A percentile compares a stretch with the other conserved stretches of the same genome.
phyloP scores from a whole-genome alignment of 164 flowering plant genomes.

The Tinospora cordifolia region DNA sequence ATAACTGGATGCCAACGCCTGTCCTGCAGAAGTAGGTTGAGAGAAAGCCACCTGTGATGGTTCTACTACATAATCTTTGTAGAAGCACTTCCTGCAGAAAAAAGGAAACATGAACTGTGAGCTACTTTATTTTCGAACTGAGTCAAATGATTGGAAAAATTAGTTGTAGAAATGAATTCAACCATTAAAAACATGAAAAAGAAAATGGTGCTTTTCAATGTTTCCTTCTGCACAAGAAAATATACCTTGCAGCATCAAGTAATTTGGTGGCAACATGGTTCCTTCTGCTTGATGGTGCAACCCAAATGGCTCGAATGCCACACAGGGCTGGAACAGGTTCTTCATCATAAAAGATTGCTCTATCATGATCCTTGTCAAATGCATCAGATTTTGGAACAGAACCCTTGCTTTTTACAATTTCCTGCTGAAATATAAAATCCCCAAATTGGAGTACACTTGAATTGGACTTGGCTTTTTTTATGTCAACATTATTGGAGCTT shows the following conservation, averaged over 20 bases:
- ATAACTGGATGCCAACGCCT: constrained; percentile 53
- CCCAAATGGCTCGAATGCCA: constrained; percentile 83
- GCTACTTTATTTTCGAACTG: background rate
- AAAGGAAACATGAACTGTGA: background rate
- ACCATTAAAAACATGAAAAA: too few species aligned
- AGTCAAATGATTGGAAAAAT: too few species aligned
- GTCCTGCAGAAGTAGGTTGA: constrained; percentile 67
- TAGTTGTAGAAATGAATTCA: background rate
- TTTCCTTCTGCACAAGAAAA: background rate
- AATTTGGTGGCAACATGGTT: constrained; percentile 57
- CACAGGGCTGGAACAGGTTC: constrained; percentile 54
- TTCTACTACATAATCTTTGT: constrained; percentile 36
- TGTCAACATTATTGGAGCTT: constrained; percentile 10
- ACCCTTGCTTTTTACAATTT: constrained; percentile 27
- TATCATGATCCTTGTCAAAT: constrained; percentile 21
- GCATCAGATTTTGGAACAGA: constrained; percentile 6
- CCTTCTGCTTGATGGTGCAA: constrained; percentile 58
- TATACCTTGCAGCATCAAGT: constrained; percentile 65
- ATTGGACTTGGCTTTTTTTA: constrained; percentile 19
- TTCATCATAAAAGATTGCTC: constrained; percentile 44
- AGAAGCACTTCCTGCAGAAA: constrained; percentile 60
- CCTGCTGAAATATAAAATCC: constrained; percentile 40
- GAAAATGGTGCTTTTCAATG: too few species aligned
- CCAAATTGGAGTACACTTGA: constrained; percentile 55
- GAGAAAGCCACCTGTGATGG: constrained; percentile 64